Base-by-base conservation (phyloP, 1,284 basidiomycete genomes). In the Prillingera fragicola region DNA sequence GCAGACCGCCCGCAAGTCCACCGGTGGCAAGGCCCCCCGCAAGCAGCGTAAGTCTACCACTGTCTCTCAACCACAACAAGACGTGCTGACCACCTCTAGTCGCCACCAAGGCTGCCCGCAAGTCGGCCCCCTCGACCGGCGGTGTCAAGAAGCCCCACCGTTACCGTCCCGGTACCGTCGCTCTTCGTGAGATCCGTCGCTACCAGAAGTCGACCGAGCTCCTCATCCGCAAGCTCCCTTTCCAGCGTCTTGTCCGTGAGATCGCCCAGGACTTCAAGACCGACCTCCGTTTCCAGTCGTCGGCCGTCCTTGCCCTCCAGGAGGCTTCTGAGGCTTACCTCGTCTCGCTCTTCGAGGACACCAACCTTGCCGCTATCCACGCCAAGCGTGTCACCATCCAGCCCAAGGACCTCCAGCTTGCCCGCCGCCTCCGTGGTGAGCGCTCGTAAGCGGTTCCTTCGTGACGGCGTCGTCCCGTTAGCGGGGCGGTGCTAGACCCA, bases 311-410 rank as follows among this genome's bases (percentile, higher is more conserved):
- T 76, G 88, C 85, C 39, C 78, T 92, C 43, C 87, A 91, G 73
- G 87, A 91, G 75, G 86, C 87, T 26, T 79, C 85, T 42, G 88
- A 92, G 75, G 88, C 87, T 18, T 91, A 92, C 79, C 85, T 90
- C 60, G 87, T 91, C 72, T 87, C 84, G 18, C 77, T 90, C 59
- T 92, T 94, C 70, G 52, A 54, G 52, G 52, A 54, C 52, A 71
- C 87, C 65, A 89, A 89, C 79, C 81, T 89, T 76, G 87, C 87
- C 63, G 88, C 87, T 54, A 91, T 91, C 73, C 84, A 87, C 75
- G 85, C 87, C 58, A 88, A 88, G 81, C 83, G 87, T 75, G 87
- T 90, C 52, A 82, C 80, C 41, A 82, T 83, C 60, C 81, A 83
- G 71, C 81, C 81, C 50, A 82, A 85, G 75, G 85, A 87, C 73